These are phyloP conservation scores for Xylariomycetidae sp. DNA, from an alignment of 2,329 filamentous ascomycete genomes.

Conservation along the genomic window DNA sequence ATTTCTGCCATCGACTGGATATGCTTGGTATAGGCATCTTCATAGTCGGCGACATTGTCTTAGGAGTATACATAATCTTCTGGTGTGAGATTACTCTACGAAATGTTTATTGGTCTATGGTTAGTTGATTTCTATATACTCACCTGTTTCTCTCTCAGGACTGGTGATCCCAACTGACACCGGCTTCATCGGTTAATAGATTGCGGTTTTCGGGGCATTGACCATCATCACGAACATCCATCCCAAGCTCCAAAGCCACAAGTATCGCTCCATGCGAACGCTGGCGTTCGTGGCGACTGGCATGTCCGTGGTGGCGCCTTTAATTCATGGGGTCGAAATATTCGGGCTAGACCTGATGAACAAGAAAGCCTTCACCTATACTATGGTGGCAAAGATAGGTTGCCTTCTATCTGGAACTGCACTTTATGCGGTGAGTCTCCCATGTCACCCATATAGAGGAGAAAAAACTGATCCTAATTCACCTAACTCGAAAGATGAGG, in stretches of 20 bases:
- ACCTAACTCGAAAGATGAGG: conserved; percentile 22
- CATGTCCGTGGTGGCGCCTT: conserved; percentile 33
- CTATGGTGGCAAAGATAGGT: conserved; percentile 34
- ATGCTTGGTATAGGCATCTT: conserved; percentile 66
- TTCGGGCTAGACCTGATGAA: conserved; percentile 34
- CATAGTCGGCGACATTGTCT: conserved; percentile 64
- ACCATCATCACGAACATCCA: conserved; percentile 31
- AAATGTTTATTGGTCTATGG: conserved; percentile 61
- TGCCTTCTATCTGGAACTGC: conserved; percentile 32
- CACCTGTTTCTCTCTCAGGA: not conserved
- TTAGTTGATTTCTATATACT: conserved; percentile 21
- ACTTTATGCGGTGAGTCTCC: conserved; percentile 36
- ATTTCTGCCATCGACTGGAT: conserved; percentile 62
- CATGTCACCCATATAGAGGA: conserved; percentile 3
- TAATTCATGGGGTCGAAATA: conserved; percentile 32
- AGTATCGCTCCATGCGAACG: conserved; percentile 31
- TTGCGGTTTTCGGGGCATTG: conserved; percentile 30
- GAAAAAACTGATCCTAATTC: conserved; percentile 7
- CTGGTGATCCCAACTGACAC: not conserved
- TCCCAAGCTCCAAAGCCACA: conserved; percentile 29
- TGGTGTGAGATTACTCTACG: conserved; percentile 48
- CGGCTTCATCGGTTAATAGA: conserved; percentile 9
- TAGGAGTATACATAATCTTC: conserved; percentile 61
- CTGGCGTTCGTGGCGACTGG: conserved; percentile 33
- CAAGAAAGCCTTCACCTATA: conserved; percentile 35